Base-by-base conservation (phyloP, 768 basidiomycete genomes). In the Lenzites betulinus region DNA sequence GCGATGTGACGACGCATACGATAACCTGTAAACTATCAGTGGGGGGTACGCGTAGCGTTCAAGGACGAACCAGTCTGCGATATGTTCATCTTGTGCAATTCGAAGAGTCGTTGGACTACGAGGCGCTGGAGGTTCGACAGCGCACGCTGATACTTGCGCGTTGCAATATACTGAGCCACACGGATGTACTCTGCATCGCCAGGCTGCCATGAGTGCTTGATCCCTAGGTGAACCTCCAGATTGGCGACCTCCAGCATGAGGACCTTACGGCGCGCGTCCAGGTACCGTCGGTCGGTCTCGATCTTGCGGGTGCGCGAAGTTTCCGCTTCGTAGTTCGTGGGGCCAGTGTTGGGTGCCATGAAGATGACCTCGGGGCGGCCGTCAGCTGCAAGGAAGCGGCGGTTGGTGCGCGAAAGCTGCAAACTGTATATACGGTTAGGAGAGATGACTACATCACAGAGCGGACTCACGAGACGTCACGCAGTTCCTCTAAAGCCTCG, bases 71-170 rank as follows among this genome's bases (percentile, higher is more conserved):
- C 76, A 20, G 70, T 77, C 9, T 65, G 53, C 22, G 71, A 66
- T 2, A 77, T 53, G 63, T 77, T 76, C 35, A 76, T 57, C 62
- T 75, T 75, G 26, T 73, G 72, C 0, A 78, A 67, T 62, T 79
- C 73, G 66, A 78, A 77, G 1, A 79, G 56, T 1, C 69, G 66
- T 57, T 74, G 73, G 0, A 77, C 59, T 1, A 77, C 71, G 2
- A 78, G 69, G 25, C 56, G 39, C 51, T 77, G 71, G 0, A 79
- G 60, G 20, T 70, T 59, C n/a, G 76, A 68, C 0, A 79, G 65
- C 1, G 73, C 73, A 13, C 41, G 56, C 15, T 57, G 67, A 57
- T 75, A 77, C 7, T 60, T 57, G 1, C 69, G 54, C n/a, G 41
- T 60, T 8, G 46, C 44, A 22, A 70, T 60, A 36, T 67, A 69